These are phyloP conservation scores for Fusarium anthophilum DNA, from an alignment of 2,329 filamentous ascomycete genomes.

Conservation along the genomic window DNA sequence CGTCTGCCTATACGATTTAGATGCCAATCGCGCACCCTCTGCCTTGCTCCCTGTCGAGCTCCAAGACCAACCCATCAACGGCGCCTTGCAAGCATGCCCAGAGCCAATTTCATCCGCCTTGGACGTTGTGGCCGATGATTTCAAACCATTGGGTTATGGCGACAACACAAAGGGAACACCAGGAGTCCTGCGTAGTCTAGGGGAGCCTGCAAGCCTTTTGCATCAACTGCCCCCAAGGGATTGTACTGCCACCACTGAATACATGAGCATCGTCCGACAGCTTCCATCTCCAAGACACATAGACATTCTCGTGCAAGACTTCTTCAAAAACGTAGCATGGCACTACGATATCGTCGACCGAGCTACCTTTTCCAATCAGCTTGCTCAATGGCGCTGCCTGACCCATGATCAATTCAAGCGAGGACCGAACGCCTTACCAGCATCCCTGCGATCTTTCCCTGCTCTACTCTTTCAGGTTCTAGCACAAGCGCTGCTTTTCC, in stretches of 20 bases:
- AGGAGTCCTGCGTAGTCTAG: neutral
- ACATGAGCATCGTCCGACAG: neutral
- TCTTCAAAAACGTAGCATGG: neutral
- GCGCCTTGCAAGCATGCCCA: neutral
- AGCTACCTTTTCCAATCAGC: neutral
- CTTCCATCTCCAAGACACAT: neutral
- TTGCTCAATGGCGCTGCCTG: neutral
- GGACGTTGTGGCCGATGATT: neutral
- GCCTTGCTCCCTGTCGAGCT: neutral
- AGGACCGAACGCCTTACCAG: neutral
- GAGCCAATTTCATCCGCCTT: neutral
- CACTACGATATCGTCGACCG: neutral
- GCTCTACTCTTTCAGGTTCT: neutral
- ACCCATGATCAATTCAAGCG: neutral
- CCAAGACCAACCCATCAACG: neutral
- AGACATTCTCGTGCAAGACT: neutral
- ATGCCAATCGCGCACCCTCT: neutral
- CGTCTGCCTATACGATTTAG: neutral
- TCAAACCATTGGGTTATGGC: neutral
- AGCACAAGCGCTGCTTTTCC: neutral
- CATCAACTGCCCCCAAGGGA: rapidly evolving
- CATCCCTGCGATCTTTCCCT: neutral
- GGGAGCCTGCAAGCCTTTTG: neutral
- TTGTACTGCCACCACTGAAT: neutral
- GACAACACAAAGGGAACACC: neutral